Conservation (phyloP, 495 filamentous ascomycete species). For the Penicillium atrosanguineum region DNA sequence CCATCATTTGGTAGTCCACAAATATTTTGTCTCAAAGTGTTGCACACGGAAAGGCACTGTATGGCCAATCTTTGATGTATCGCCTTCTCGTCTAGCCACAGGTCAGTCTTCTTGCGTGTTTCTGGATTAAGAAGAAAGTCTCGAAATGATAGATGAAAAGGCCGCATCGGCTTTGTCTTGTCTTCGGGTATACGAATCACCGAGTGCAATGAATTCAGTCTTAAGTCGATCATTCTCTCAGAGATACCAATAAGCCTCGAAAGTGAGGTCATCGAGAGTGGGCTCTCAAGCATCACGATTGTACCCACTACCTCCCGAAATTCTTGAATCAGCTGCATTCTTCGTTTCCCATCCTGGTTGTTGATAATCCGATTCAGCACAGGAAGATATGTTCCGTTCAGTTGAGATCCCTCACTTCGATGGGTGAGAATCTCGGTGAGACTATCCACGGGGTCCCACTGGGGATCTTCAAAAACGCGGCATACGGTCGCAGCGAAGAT, state of each 20-base stretch:
- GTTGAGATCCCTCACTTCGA: slow-evolving; percentile 7
- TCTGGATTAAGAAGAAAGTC: slow-evolving; percentile 25
- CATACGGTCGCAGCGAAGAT: slow-evolving; percentile 31
- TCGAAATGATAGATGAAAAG: slow-evolving; percentile 28
- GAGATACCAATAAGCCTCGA: slow-evolving; percentile 10
- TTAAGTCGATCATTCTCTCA: background rate
- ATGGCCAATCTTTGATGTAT: background rate
- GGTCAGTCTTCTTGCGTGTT: slow-evolving; percentile 8
- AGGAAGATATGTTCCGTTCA: slow-evolving; percentile 24
- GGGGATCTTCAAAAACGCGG: slow-evolving; percentile 19
- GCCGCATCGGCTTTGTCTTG: slow-evolving; percentile 7
- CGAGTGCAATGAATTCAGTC: slow-evolving; percentile 21
- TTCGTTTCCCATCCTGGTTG: background rate
- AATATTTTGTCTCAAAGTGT: slow-evolving; percentile 36
- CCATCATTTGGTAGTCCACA: slow-evolving; percentile 24
- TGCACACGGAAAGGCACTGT: slow-evolving; percentile 32
- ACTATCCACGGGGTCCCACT: slow-evolving; percentile 12
- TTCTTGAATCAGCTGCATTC: slow-evolving; percentile 11
- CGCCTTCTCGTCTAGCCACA: slow-evolving; percentile 30
- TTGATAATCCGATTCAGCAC: slow-evolving; percentile 19
- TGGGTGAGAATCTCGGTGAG: slow-evolving; percentile 17
- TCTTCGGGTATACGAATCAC: slow-evolving; percentile 25
- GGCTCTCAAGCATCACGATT: slow-evolving; percentile 25
- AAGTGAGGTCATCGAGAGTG: slow-evolving; percentile 18
- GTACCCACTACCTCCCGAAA: slow-evolving; percentile 14